Evolutionary conservation across 345 rosid species (phyloP).

Genomic region (Stellera chamaejasme): DNA sequence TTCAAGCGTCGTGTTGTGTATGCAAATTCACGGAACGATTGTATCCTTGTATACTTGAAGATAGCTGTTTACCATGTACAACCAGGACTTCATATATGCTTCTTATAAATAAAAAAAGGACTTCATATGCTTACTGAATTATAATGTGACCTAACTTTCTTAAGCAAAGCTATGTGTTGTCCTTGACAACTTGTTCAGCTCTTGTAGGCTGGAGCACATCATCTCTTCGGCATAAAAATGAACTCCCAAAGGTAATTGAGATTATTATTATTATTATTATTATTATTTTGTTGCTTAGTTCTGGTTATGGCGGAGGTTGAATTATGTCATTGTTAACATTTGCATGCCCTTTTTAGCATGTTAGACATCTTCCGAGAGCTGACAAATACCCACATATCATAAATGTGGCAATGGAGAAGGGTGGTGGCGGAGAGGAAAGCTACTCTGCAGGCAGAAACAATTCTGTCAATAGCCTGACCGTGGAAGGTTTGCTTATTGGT

Average conservation of each 20-base stretch:
- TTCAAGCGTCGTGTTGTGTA: constrained; percentile 73
- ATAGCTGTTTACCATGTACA: neutral
- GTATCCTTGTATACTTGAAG: constrained; percentile 45
- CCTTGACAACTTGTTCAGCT: constrained; percentile 52
- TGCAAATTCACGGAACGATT: constrained; percentile 69
- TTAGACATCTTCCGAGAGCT: constrained; percentile 28
- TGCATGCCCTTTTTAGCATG: constrained; percentile 24
- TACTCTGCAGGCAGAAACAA: constrained; percentile 17
- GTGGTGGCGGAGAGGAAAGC: constrained; percentile 23
- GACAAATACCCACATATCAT: constrained; percentile 61
- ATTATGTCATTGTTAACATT: constrained; percentile 7
- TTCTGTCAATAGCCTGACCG: constrained; percentile 21
- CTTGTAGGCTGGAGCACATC: constrained; percentile 96
- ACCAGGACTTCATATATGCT: neutral
- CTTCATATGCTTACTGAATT: neutral
- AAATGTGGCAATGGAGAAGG: constrained; percentile 28
- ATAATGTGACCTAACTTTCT: constrained; percentile 2
- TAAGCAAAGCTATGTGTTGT: neutral
- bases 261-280: no score
- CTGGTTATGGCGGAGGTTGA: constrained; percentile 9
- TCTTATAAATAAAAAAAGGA: no score
- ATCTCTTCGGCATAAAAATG: constrained; percentile 43
- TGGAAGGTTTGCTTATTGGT: constrained; percentile 56
- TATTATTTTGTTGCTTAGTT: constrained; percentile 2
- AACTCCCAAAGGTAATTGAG: constrained; percentile 66